Conservation (phyloP, 1,139 yeast genomes). For the Zygoascus sp. region DNA sequence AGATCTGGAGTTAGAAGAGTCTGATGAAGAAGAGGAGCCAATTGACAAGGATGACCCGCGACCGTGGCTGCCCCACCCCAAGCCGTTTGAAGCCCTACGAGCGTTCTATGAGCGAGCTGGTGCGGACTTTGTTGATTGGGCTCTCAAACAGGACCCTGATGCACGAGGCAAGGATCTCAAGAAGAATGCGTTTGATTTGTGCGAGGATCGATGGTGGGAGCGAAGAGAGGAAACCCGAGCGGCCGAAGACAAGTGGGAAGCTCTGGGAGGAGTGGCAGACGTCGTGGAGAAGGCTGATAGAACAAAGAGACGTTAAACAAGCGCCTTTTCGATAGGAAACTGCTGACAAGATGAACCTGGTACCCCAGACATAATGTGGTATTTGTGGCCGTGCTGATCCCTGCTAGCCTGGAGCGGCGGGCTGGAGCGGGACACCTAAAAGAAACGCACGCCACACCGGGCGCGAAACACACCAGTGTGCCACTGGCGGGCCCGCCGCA, state of each 20-base stretch:
- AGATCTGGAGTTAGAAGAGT: slow-evolving; percentile 45
- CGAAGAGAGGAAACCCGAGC: slow-evolving; percentile 88
- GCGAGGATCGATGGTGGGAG: slow-evolving; percentile 98
- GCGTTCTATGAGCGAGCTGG: slow-evolving; percentile 84
- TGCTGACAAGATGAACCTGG: no score
- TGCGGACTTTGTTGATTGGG: slow-evolving; percentile 86
- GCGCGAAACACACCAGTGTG: neutral
- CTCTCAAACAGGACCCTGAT: slow-evolving; percentile 61
- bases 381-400: no score
- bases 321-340: no score
- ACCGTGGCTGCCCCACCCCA: slow-evolving; percentile 97
- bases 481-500: no score
- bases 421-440: no score
- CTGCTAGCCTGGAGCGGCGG: no score
- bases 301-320: slow-evolving; percentile 7
- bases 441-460: neutral
- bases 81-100: slow-evolving; percentile 83
- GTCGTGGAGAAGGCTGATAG: slow-evolving; percentile 56
- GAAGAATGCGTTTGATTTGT: slow-evolving; percentile 81
- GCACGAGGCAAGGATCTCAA: slow-evolving; percentile 90
- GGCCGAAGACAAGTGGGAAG: slow-evolving; percentile 86
- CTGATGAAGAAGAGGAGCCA: slow-evolving; percentile 59
- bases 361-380: no score
- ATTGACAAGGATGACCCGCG: slow-evolving; percentile 52
- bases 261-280: slow-evolving; percentile 86